Base-by-base conservation (phyloP, 83 land plant species). In the Picea mariana region DNA sequence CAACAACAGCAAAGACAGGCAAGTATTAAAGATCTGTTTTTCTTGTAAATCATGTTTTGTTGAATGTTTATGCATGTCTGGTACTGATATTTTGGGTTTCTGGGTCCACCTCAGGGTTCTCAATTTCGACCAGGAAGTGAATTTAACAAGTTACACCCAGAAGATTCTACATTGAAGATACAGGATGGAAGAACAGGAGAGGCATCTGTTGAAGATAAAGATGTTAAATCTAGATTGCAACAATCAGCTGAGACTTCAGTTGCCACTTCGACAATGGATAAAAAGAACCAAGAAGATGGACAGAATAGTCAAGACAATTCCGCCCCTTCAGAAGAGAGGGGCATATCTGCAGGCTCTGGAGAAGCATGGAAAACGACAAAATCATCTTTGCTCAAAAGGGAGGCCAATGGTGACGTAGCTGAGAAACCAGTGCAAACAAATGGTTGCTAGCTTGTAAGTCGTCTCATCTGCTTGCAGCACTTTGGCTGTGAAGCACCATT, bases 1-100 rank as follows among this genome's bases (percentile, higher is more conserved):
- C 88, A 84, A 62, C 20, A 79, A 62, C 66, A 61, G n/a, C 80
- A 79, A 62, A 79, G 58, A 31, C 80, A 78, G 64, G 80, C 27
- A 60, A 61, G 80, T 61, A 1, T 20, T 27, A 77, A 23, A 26
- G n/a, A 20, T 1, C 67, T 21, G 2, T 21, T 13, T 49, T 26
- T 76, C 7, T 3, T 76, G 15, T 6, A 3, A 76, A 6, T 26
- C 26, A 66, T 8, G 27, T 66, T 66, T 21, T 7, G 12, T 21
- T 66, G 60, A 58, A 8, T 42, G n/a, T 8, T 75, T 75, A 11
- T 78, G 42, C 12, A 5, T 26, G 8, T 77, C 1, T 60, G 3
- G 11, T 59, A 21, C 68, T 78, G 17, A 60, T 59, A 5, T 13
- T 58, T 78, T 12, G 31, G 20, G 31, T 78, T 16, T 3, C 27